These are phyloP conservation scores for Ganoderma sinense DNA, from an alignment of 1,284 basidiomycete species.

Conservation along the genomic window DNA sequence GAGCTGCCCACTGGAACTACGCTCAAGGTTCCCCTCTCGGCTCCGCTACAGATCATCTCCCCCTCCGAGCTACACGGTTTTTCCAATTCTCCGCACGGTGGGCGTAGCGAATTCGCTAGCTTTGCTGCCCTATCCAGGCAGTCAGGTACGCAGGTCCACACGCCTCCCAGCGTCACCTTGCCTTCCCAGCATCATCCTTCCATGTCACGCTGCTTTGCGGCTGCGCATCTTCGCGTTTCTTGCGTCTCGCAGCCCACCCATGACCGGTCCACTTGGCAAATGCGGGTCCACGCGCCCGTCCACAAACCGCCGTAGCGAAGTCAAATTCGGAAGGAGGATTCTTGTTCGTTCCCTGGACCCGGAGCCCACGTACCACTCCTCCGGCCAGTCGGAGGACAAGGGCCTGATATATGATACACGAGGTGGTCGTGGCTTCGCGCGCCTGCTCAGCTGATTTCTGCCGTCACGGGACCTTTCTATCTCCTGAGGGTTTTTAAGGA, in stretches of 20 bases:
- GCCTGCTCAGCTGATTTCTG: not conserved
- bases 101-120: not conserved
- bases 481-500: not conserved
- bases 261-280: not conserved
- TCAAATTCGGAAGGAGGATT: not conserved
- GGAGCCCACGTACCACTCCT: not conserved
- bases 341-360: not conserved
- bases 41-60: not conserved
- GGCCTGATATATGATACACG: not conserved
- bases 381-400: not conserved
- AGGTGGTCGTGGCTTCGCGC: not conserved
- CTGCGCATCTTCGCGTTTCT: not conserved
- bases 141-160: not conserved
- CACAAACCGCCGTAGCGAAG: not conserved
- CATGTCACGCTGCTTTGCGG: not conserved
- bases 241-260: not conserved
- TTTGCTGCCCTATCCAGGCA: not conserved
- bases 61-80: not conserved
- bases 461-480: not conserved
- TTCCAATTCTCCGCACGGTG: not conserved
- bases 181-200: not conserved
- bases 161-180: not conserved
- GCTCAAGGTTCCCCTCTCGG: not conserved
- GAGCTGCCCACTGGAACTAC: not conserved
- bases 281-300: not conserved